Base-by-base conservation (phyloP, 2,329 filamentous ascomycete genomes). In the Scedosporium apiospermum region DNA sequence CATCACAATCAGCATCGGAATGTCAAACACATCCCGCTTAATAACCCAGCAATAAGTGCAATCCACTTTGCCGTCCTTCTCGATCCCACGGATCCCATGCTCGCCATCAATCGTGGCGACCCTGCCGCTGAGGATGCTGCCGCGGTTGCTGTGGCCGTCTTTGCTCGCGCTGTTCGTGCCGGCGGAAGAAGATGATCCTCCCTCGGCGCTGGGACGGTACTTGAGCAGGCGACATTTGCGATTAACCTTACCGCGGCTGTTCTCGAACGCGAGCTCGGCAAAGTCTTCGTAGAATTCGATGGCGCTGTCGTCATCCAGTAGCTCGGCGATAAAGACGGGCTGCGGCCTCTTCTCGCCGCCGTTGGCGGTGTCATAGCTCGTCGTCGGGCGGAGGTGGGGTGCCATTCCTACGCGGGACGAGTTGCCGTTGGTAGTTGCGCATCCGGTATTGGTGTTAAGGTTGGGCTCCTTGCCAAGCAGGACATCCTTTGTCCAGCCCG, bases 1-100 rank as follows among this genome's bases (percentile, higher is more conserved):
- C 80, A 98, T 93, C 71, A 97, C 90, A 74, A 98, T 96, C 78
- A 98, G 82, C 91, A 97, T 96, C 23, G 95, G 95, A 75, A 98
- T 96, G 77, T 98, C 93, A 77, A 98, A 98, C 49, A 95, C 91
- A 74, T 99, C 95, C 66, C 93, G 83, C 78, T 96, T 96, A 65
- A 98, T 93, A 66, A 91, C 93, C 93, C 93, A 98, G 78, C 91
- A 96, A 76, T 96, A 96, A 69, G 90, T 92, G 78, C 93, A 97
- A 72, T 96, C 90, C 63, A 98, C 89, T 75, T 95, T 93, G 62
- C 93, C 93, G 70, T 96, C 92, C 71, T 86, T 89, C 70, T 90
- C 91, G 14, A 96, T 82, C 70, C 87, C 85, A 62, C 89, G 89
- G 75, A 96, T 93, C 9, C 90, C 92, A 65, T 89, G 83, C 74